phyloP scores from a whole-genome alignment of 2,329 filamentous ascomycete genomes.

The Cladorrhinum sp. region DNA sequence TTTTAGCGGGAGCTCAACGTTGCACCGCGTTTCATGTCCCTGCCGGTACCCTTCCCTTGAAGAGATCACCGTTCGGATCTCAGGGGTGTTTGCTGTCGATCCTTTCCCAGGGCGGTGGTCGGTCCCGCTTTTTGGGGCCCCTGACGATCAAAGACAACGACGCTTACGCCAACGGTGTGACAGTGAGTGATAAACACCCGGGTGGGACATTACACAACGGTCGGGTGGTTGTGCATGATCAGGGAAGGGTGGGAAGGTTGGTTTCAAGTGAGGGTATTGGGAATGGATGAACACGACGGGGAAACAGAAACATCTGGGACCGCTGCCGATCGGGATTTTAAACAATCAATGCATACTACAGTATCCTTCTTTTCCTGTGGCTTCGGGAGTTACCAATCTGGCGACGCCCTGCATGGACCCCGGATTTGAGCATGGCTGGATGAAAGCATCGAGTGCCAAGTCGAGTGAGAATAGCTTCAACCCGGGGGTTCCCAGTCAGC shows the following conservation, averaged over 20 bases:
- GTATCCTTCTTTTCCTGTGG: not conserved
- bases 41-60: not conserved
- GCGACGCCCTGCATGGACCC: not conserved
- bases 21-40: slow-evolving; percentile 13
- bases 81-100: slow-evolving; percentile 10
- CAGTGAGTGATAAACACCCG: not conserved
- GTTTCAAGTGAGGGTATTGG: not conserved
- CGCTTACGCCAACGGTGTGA: slow-evolving; percentile 1
- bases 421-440: not conserved
- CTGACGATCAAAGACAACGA: slow-evolving; percentile 17
- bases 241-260: too few relatives aligned
- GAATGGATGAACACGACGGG: not conserved
- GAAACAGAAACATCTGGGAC: too few relatives aligned
- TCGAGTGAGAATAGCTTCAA: not conserved
- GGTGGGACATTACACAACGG: not conserved
- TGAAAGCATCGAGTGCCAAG: not conserved
- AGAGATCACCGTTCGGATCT: slow-evolving; percentile 14
- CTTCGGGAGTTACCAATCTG: not conserved
- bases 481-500: not conserved
- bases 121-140: slow-evolving; percentile 15
- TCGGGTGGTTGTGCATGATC: not conserved
- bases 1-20: not conserved
- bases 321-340: not conserved
- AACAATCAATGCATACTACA: not conserved
- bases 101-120: slow-evolving; percentile 13